Evolutionary conservation across 139 green algal species (phyloP), one percentile per base, ranked within the genome.

Genomic region (Volvox reticuliferus): DNA sequence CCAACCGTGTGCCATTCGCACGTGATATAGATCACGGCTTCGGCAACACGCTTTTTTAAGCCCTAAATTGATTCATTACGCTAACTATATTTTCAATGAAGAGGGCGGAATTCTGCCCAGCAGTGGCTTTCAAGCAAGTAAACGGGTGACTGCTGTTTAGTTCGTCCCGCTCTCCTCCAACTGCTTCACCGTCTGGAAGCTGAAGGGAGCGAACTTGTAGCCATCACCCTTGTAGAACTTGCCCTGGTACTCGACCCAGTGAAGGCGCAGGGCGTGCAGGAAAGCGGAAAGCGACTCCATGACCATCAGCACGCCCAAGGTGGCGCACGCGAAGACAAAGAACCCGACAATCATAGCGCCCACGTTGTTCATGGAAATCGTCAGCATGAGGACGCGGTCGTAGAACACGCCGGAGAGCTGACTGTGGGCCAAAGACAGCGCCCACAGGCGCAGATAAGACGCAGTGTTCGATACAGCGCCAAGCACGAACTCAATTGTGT

Each of bases 211-310:
- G 75, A 99, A 99, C 90, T 97, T 91, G 92, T 98, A 98, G 24
- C 98, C 98, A 89, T 99, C 97, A 13, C 97, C 97, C 71, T 93
- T 88, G 91, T 96, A 97, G 90, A 97, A 97, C 95, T 98, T 98
- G 94, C 97, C 97, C 91, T 97, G 93, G 92, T 97, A 98, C 91
- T 94, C 88, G 12, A 91, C 97, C 98, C 98, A 99, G 96, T 99
- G 98, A 88, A 99, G 96, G 44, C 98, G 96, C 88, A 99, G 95
- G 0, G 98, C 98, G 90, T 99, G 98, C 79, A 99, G 95, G 95
- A 99, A 99, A 44, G 98, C 98, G 12, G 94, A 98, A 44, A 99
- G 95, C 26, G 94, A 97, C 95, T 99, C 98, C 98, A 99, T 99
- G 3, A 99, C 93, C 97, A 99, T 99, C 71, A 99, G 95, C 93